Conservation (phyloP, 805 yeast species). For the Lipomyces sp. region DNA sequence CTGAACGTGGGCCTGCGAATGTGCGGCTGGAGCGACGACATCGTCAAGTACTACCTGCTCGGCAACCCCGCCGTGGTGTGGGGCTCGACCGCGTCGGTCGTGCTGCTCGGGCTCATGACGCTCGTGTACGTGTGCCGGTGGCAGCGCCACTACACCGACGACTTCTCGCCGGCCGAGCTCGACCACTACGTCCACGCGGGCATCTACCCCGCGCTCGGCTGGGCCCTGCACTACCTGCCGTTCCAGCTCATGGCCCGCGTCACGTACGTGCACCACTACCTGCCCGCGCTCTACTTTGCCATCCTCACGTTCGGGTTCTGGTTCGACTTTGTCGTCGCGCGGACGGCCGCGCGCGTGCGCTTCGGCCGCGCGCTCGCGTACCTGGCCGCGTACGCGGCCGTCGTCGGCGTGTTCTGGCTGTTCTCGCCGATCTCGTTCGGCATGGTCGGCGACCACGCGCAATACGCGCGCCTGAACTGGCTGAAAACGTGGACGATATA, state of each 20-base stretch:
- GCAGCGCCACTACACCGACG: conserved; percentile 62
- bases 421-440: conserved; percentile 76
- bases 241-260: conserved; percentile 94
- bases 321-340: conserved; percentile 48
- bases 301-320: conserved; percentile 68
- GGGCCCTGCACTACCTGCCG: conserved; percentile 86
- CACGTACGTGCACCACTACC: conserved; percentile 92
- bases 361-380: conserved; percentile 41
- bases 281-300: conserved; percentile 94
- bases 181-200: conserved; percentile 60
- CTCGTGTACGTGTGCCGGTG: conserved; percentile 48
- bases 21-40: conserved; percentile 64
- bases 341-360: conserved; percentile 15
- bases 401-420: conserved; percentile 57
- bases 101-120: conserved; percentile 42
- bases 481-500: conserved; percentile 51
- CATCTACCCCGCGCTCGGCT: conserved; percentile 79
- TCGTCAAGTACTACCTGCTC: conserved; percentile 59
- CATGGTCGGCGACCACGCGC: conserved; percentile 56
- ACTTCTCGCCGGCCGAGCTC: conserved; percentile 44
- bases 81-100: conserved; percentile 54
- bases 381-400: conserved; percentile 46
- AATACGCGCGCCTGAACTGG: conserved; percentile 53
- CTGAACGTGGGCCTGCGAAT: conserved; percentile 66
- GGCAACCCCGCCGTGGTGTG: conserved; percentile 65